Percentiles rank a stretch among this genome's conserved stretches.
Evolutionary conservation across 257 asterid genomes (phyloP).

Genomic region (Capsicum rhomboideum): DNA sequence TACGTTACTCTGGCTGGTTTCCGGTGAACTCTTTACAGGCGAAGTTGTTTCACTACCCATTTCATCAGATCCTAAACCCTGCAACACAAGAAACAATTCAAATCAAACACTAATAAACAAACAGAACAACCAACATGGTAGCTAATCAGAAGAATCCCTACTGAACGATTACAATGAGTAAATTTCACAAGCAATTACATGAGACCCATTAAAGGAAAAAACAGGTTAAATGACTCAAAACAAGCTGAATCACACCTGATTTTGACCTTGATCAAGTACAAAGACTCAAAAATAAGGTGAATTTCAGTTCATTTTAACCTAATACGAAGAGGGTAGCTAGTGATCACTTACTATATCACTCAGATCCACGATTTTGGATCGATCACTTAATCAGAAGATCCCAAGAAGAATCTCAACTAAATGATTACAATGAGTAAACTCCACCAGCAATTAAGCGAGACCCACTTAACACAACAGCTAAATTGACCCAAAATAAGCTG

Average conservation of each 20-base stretch:
- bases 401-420: neutral
- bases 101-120: neutral
- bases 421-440: neutral
- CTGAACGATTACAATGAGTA: neutral
- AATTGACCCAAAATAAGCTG: neutral
- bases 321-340: neutral
- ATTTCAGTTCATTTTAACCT: too few species aligned
- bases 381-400: too few species aligned
- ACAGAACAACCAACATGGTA: neutral
- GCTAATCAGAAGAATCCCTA: slow-evolving; percentile 4
- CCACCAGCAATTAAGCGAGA: neutral
- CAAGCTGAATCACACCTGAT: neutral
- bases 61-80: slow-evolving; percentile 30
- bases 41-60: slow-evolving; percentile 42
- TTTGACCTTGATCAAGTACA: neutral
- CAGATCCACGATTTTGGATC: slow-evolving; percentile 51
- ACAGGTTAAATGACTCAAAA: neutral
- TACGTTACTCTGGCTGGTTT: slow-evolving; percentile 41
- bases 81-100: neutral
- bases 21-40: slow-evolving; percentile 36
- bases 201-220: neutral
- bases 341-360: slow-evolving; percentile 76
- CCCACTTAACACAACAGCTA: neutral
- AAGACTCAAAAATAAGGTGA: too few species aligned
- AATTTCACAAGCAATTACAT: neutral